Conservation (phyloP, 1,284 basidiomycete genomes). For the Ustanciosporium gigantosporum region DNA sequence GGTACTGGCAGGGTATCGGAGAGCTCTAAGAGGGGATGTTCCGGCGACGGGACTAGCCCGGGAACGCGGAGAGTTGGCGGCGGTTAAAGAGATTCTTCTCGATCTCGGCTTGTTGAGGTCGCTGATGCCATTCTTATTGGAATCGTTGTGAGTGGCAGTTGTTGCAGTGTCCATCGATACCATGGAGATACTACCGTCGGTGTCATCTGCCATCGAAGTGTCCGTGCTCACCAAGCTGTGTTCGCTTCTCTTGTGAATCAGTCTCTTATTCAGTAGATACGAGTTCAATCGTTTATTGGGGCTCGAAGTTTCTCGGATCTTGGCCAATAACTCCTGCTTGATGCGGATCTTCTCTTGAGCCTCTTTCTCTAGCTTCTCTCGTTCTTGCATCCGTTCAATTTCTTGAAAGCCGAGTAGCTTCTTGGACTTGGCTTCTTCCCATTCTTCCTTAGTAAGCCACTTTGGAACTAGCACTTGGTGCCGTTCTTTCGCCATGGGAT, state of each 20-base stretch:
- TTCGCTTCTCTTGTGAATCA: not conserved
- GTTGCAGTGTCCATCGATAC: not conserved
- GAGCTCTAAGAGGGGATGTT: too few species aligned
- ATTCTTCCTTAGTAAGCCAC: slow-evolving; percentile 49
- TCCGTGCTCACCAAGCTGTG: not conserved
- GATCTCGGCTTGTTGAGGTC: not conserved
- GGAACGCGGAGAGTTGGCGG: not conserved
- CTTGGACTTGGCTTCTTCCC: slow-evolving; percentile 46
- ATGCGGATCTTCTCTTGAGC: slow-evolving; percentile 30
- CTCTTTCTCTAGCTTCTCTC: slow-evolving; percentile 20
- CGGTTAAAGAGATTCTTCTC: not conserved
- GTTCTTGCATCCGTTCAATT: slow-evolving; percentile 27
- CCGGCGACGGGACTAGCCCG: not conserved
- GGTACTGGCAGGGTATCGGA: not conserved
- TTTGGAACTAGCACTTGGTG: slow-evolving; percentile 43
- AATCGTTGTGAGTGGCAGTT: not conserved
- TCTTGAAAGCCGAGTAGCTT: slow-evolving; percentile 51
- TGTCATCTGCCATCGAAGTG: not conserved
- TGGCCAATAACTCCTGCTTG: slow-evolving; percentile 33
- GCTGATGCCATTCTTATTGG: not conserved
- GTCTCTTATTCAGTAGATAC: slow-evolving; percentile 12
- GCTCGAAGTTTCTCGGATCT: slow-evolving; percentile 30
- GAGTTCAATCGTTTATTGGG: slow-evolving; percentile 31
- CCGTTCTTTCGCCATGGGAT: slow-evolving; percentile 47
- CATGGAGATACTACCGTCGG: not conserved